A percentile compares a stretch with the other conserved stretches of the same genome.
phyloP scores from a whole-genome alignment of 164 flowering plant genomes.

The Stephania yunnanensis region DNA sequence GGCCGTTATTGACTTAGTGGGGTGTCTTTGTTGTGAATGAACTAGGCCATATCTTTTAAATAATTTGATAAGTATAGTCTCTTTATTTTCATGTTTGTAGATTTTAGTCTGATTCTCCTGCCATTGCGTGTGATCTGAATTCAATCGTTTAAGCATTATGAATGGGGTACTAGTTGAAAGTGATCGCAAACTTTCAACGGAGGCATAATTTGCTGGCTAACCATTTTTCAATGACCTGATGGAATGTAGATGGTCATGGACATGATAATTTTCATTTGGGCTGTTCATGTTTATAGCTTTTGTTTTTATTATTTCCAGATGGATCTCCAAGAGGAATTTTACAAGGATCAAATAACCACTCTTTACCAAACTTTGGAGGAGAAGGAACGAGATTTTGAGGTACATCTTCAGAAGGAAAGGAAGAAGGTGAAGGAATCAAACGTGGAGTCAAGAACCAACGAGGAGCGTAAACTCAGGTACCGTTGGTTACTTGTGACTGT shows the following conservation, averaged over 20 bases:
- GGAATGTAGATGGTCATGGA: no score
- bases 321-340: conserved; percentile 69
- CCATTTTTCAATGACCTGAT: no score
- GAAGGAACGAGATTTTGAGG: conserved; percentile 59
- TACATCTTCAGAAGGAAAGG: conserved; percentile 53
- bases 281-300: no score
- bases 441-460: conserved; percentile 27
- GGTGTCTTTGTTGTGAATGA: not conserved
- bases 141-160: not conserved
- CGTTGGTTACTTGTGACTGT: not conserved
- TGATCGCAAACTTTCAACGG: not conserved
- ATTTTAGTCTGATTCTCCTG: not conserved
- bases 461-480: conserved; percentile 44
- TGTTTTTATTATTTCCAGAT: conserved; percentile 34
- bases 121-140: not conserved
- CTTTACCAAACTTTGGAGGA: conserved; percentile 42
- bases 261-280: no score
- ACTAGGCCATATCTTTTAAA: not conserved
- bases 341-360: conserved; percentile 45
- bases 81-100: not conserved
- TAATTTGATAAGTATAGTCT: not conserved
- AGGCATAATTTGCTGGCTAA: not conserved
- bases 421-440: conserved; percentile 38
- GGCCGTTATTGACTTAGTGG: not conserved
- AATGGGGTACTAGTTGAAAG: not conserved